Evolutionary conservation across 2,329 filamentous ascomycete species (phyloP), one percentile per base, ranked within the genome.

Genomic region (Verticillium dahliae): DNA sequence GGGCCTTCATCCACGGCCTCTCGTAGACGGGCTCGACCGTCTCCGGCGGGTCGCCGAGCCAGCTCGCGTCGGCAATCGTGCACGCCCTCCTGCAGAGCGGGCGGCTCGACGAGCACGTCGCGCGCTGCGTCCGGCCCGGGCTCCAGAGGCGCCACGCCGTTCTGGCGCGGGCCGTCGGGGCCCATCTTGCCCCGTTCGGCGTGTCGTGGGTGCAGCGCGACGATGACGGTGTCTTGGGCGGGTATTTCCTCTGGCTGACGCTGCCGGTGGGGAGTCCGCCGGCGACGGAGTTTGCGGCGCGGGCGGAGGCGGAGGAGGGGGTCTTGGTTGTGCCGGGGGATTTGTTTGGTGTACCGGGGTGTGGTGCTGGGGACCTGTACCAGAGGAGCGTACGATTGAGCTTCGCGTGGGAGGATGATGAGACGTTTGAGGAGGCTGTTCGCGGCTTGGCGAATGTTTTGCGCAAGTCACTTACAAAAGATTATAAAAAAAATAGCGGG

Each of bases 191-290:
- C 0, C 88, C 89, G 1, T 75, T 90, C 0, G 89, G 88, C 1
- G 82, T 90, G 0, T 71, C 61, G 37, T 71, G 79, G 38, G 69
- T 71, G 33, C 72, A 76, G 67, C 65, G 69, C 14, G 73, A 68
- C 13, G 37, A 35, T 7, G 22, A 11, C 35, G 71, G 77, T 3
- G 73, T 88, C 2, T 89, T 88, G 34, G 92, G 92, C 0, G 92
- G 92, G 0, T 97, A 93, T 72, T 97, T 96, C 72, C 78, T 96
- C 58, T 97, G 92, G 92, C 74, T 96, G 33, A 81, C 79, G 1
- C 73, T 96, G 4, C 87, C 88, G 0, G 64, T 72, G 1, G 72
- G 65, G 61, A 27, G 45, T 18, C 55, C 77, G 3, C 75, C 89
- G 60, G 78, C 80, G 7, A 85, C 75, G 37, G 79, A 81, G 10